phyloP scores from a whole-genome alignment of 495 filamentous ascomycete species.

The Aspergillus taichungensis region DNA sequence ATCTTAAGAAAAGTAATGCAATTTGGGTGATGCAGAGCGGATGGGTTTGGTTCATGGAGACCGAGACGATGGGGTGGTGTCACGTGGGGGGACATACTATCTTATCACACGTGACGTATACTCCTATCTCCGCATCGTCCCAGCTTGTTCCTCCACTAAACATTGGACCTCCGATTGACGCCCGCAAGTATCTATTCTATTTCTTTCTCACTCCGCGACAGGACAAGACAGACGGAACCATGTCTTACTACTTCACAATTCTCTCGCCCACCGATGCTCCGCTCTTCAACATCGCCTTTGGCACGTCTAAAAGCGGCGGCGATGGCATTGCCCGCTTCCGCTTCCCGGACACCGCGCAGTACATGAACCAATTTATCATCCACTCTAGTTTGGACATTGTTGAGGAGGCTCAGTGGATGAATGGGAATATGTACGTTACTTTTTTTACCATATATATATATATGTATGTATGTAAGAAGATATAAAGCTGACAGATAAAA shows the following conservation, averaged over 20 bases:
- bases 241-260: constrained; percentile 97
- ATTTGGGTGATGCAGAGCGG: constrained; percentile 15
- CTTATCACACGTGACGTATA: constrained; percentile 2
- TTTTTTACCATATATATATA: not conserved
- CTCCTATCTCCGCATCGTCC: not conserved
- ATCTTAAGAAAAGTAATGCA: not conserved
- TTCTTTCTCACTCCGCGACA: not conserved
- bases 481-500: not conserved
- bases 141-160: no score
- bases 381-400: constrained; percentile 88
- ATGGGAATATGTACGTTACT: constrained; percentile 57
- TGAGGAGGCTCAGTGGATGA: constrained; percentile 90
- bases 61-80: not conserved
- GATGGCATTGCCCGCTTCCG: constrained; percentile 73
- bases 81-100: constrained; percentile 3
- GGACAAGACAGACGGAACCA: constrained; percentile 24
- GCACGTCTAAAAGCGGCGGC: constrained; percentile 86
- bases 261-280: constrained; percentile 90
- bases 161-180: no score
- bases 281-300: constrained; percentile 92
- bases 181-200: no score
- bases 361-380: constrained; percentile 96
- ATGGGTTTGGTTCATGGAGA: not conserved
- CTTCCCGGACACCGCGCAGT: constrained; percentile 75
- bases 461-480: not conserved